A percentile compares a stretch with the other conserved stretches of the same genome.
Evolutionary conservation across 1,139 yeast genomes (phyloP).

Genomic region (Petasospora rhodanensis): DNA sequence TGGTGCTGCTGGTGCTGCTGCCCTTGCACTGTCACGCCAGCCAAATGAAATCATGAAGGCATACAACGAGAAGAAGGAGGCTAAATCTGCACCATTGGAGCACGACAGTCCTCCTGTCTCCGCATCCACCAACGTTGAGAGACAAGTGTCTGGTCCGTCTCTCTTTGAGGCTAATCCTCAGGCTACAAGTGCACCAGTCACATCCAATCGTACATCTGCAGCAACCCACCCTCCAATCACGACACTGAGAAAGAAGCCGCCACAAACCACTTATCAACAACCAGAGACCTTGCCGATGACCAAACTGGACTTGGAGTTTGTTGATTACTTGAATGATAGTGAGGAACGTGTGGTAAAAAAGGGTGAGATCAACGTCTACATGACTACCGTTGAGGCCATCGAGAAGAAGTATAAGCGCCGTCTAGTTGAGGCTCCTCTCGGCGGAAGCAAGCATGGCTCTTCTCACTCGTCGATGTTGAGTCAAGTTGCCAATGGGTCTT

Average conservation of each 20-base stretch:
- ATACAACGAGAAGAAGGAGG: slow-evolving; percentile 14
- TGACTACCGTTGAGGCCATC: slow-evolving; percentile 41
- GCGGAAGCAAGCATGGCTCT: slow-evolving; percentile 27
- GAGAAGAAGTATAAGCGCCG: slow-evolving; percentile 55
- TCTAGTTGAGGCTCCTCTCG: slow-evolving; percentile 56
- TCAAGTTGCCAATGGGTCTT: slow-evolving; percentile 54
- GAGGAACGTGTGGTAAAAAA: slow-evolving; percentile 70
- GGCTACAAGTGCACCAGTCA: neutral
- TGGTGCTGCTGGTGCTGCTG: slow-evolving; percentile 34
- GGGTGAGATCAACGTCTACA: slow-evolving; percentile 45
- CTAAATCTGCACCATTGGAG: slow-evolving; percentile 16
- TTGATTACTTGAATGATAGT: slow-evolving; percentile 48
- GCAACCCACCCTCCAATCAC: slow-evolving; percentile 2
- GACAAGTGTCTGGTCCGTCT: too few species aligned
- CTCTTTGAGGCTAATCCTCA: too few species aligned
- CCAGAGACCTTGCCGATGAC: slow-evolving; percentile 38
- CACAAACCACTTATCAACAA: slow-evolving; percentile 1
- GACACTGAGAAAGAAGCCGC: slow-evolving; percentile 8
- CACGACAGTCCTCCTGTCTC: neutral
- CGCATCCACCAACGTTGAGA: slow-evolving; percentile 4
- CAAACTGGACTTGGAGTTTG: slow-evolving; percentile 67
- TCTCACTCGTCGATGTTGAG: slow-evolving; percentile 36
- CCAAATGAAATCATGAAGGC: slow-evolving; percentile 24
- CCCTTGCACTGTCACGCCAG: slow-evolving; percentile 28
- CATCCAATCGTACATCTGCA: slow-evolving; percentile 1